phyloP scores from a whole-genome alignment of 306 rosid genomes.

The Vachellia pachyceras region DNA sequence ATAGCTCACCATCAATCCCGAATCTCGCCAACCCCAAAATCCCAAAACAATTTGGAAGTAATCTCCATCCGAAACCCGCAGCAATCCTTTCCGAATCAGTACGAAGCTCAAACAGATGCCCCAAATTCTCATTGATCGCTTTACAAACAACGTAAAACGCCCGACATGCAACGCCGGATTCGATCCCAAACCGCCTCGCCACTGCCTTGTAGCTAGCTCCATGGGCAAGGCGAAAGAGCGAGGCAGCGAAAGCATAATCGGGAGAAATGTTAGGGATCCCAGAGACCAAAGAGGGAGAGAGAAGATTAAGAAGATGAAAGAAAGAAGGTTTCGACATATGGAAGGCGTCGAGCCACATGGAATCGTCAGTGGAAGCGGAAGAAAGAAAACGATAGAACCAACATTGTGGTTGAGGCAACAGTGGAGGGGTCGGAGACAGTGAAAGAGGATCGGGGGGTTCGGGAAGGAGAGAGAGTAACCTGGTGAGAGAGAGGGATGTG shows the following conservation, averaged over 20 bases:
- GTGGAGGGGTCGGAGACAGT: slow-evolving; percentile 32
- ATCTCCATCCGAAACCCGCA: slow-evolving; percentile 66
- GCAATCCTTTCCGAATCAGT: slow-evolving; percentile 51
- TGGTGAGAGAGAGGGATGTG: slow-evolving; percentile 46
- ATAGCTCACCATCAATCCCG: slow-evolving; percentile 42
- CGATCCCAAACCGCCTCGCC: slow-evolving; percentile 62
- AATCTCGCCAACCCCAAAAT: slow-evolving; percentile 65
- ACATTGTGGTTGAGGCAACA: slow-evolving; percentile 28
- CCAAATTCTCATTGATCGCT: slow-evolving; percentile 51
- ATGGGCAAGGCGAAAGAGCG: slow-evolving; percentile 76
- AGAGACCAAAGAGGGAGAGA: slow-evolving; percentile 47
- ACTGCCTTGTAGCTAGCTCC: slow-evolving; percentile 65
- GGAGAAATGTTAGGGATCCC: slow-evolving; percentile 51
- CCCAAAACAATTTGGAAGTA: slow-evolving; percentile 83
- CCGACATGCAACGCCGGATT: slow-evolving; percentile 58
- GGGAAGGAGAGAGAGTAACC: slow-evolving; percentile 35
- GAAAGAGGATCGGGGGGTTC: slow-evolving; percentile 26
- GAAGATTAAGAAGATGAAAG: slow-evolving; percentile 59
- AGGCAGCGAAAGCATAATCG: slow-evolving; percentile 65
- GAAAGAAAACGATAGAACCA: slow-evolving; percentile 77
- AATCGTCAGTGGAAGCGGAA: slow-evolving; percentile 45
- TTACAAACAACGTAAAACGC: slow-evolving; percentile 66
- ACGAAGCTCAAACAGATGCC: slow-evolving; percentile 65
- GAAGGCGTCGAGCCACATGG: slow-evolving; percentile 62
- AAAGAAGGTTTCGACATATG: slow-evolving; percentile 73